phyloP scores from a whole-genome alignment of 2,329 filamentous ascomycete genomes.

The Ceratocystis lukuohia region DNA sequence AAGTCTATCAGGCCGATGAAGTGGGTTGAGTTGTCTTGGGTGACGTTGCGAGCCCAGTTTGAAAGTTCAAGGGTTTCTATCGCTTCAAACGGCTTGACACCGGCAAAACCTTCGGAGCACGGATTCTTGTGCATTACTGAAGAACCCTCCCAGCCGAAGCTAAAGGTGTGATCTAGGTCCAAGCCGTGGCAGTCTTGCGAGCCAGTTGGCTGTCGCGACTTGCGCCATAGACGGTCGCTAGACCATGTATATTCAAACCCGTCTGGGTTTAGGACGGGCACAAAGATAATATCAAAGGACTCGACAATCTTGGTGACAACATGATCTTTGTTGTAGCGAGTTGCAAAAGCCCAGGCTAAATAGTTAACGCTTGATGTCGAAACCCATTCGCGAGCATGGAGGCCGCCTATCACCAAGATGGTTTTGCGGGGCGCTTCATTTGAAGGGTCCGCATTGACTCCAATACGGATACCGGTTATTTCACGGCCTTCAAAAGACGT shows the following conservation, averaged over 20 bases:
- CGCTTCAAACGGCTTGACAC: conserved; percentile 69
- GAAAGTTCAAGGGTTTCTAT: conserved; percentile 63
- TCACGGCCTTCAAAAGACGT: conserved; percentile 76
- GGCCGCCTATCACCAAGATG: conserved; percentile 67
- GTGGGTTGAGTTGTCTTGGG: conserved; percentile 51
- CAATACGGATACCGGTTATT: conserved; percentile 69
- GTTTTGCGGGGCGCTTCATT: conserved; percentile 51
- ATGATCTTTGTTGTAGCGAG: conserved; percentile 59
- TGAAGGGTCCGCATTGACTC: conserved; percentile 32
- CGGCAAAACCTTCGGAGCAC: conserved; percentile 83
- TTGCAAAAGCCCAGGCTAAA: conserved; percentile 76
- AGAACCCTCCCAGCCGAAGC: conserved; percentile 64
- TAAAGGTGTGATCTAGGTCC: conserved; percentile 78
- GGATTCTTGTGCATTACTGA: conserved; percentile 55
- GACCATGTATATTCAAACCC: conserved; percentile 93
- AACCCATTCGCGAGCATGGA: conserved; percentile 96
- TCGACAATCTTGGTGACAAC: conserved; percentile 66
- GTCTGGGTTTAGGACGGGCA: conserved; percentile 84
- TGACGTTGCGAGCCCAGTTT: conserved; percentile 72
- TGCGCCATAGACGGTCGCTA: conserved; percentile 83
- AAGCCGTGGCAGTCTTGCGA: conserved; percentile 74
- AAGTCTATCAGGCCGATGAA: conserved; percentile 83
- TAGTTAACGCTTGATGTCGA: conserved; percentile 84
- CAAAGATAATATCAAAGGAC: conserved; percentile 73
- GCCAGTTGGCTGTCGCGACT: conserved; percentile 74